Conservation (phyloP, 495 filamentous ascomycete genomes). For the Cetradonia linearis region DNA sequence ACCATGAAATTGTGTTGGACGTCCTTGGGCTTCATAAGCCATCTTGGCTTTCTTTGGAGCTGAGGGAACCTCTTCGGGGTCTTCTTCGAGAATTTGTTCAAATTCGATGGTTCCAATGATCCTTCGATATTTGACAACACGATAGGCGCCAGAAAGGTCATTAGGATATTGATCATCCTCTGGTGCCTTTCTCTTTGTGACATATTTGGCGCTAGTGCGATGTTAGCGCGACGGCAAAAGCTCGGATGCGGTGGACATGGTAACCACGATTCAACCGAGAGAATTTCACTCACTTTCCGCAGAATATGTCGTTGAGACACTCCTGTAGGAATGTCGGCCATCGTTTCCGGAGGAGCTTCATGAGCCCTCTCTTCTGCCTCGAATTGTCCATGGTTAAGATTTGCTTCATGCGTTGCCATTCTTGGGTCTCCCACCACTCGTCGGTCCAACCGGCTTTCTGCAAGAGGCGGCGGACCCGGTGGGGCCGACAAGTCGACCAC, state of each 20-base stretch:
- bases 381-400: background rate
- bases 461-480: background rate
- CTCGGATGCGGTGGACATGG: too few species aligned
- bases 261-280: too few species aligned
- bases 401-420: background rate
- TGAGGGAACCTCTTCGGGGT: background rate
- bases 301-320: background rate
- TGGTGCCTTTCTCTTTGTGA: background rate
- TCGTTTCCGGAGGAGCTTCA: background rate
- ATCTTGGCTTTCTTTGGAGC: conserved; percentile 13
- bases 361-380: background rate
- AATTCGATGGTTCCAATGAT: background rate
- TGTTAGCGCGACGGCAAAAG: background rate
- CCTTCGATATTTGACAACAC: background rate
- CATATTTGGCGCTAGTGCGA: background rate
- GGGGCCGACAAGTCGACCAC: background rate
- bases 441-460: background rate
- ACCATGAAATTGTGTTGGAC: conserved; percentile 52
- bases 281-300: background rate
- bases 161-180: background rate
- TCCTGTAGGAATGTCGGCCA: background rate
- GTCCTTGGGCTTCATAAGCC: conserved; percentile 10
- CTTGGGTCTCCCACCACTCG: background rate
- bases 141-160: background rate
- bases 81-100: too few species aligned